phyloP scores from a whole-genome alignment of 1,284 basidiomycete genomes.

The Volvariella volvacea region DNA sequence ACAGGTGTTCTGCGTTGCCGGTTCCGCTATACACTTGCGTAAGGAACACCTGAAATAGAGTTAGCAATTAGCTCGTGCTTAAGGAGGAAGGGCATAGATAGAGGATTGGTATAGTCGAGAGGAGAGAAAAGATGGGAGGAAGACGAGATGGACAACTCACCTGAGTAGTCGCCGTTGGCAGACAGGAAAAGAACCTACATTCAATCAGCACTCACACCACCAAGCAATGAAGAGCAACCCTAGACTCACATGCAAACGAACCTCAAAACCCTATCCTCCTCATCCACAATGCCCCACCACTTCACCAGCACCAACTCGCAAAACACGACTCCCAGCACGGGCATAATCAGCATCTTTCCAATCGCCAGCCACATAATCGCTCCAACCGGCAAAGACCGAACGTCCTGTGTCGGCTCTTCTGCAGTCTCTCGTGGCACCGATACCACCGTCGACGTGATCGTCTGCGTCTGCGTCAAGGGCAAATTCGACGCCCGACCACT shows the following conservation, averaged over 20 bases:
- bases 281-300: slow-evolving; percentile 40
- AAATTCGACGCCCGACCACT: not conserved
- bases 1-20: slow-evolving; percentile 54
- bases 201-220: not conserved
- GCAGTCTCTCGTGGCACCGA: not conserved
- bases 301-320: slow-evolving; percentile 41
- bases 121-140: too few relatives aligned
- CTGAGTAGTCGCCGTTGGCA: slow-evolving; percentile 58
- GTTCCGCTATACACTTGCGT: slow-evolving; percentile 65
- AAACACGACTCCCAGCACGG: slow-evolving; percentile 63
- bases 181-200: slow-evolving; percentile 53
- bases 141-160: too few relatives aligned
- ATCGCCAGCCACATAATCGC: slow-evolving; percentile 59
- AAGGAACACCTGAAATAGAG: slow-evolving; percentile 39
- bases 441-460: not conserved
- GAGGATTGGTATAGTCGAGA: too few relatives aligned
- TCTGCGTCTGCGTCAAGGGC: not conserved
- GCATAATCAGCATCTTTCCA: slow-evolving; percentile 61
- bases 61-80: not conserved
- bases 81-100: not conserved
- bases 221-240: slow-evolving; percentile 2
- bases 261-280: slow-evolving; percentile 53
- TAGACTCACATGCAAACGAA: slow-evolving; percentile 65
- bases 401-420: too few relatives aligned
- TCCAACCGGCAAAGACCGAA: slow-evolving; percentile 47